Percentiles rank a stretch among this genome's conserved stretches.
Evolutionary conservation across 2,329 filamentous ascomycete species (phyloP).

Genomic region (Orbilia oligospora): DNA sequence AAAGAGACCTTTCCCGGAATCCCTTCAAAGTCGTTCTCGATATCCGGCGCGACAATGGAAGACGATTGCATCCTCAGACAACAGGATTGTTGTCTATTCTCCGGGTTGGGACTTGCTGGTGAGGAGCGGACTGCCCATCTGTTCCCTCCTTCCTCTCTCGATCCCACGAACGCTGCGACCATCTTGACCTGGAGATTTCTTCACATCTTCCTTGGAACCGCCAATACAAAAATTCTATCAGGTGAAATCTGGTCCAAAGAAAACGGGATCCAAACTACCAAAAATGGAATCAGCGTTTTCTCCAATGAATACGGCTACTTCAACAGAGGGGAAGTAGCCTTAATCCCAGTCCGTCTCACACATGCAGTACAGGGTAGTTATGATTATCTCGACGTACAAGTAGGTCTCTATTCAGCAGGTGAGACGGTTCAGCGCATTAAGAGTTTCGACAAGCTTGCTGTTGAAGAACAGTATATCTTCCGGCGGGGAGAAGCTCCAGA

Average conservation of each 20-base stretch:
- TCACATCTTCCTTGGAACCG: conserved; percentile 25
- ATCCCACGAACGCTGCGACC: neutral
- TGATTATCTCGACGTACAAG: conserved; percentile 31
- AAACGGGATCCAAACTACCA: conserved; percentile 24
- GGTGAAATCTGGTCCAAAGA: conserved; percentile 26
- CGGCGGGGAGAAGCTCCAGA: neutral
- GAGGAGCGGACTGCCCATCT: conserved; percentile 8
- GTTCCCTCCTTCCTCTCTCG: conserved; percentile 31
- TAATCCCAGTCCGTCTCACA: conserved; percentile 29
- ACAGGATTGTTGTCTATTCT: neutral
- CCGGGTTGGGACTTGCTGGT: neutral
- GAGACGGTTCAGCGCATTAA: neutral
- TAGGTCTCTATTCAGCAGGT: neutral
- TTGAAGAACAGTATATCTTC: conserved; percentile 33
- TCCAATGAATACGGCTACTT: neutral
- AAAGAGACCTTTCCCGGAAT: neutral
- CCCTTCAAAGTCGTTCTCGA: conserved; percentile 5
- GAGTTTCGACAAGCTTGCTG: neutral
- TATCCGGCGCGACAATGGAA: neutral
- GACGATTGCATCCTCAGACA: conserved; percentile 5
- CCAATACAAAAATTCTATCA: conserved; percentile 11
- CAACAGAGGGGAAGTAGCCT: conserved; percentile 15
- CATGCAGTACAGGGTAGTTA: neutral
- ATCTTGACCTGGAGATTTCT: conserved; percentile 38
- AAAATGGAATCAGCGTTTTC: conserved; percentile 28